Evolutionary conservation across 1,139 yeast genomes (phyloP).

Genomic region (Kluyveromyces marxianus): DNA sequence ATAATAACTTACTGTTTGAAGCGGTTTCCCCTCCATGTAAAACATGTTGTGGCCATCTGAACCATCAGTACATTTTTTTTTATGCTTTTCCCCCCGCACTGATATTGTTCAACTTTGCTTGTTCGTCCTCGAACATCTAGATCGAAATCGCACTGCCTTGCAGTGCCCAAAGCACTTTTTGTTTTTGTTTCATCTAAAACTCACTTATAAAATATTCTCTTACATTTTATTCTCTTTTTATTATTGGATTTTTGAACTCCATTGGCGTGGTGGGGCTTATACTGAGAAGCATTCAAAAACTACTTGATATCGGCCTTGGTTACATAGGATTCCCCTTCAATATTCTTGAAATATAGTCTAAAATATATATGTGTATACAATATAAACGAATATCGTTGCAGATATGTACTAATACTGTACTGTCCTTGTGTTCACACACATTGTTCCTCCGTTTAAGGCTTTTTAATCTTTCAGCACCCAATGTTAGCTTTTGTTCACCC

Average conservation of each 20-base stretch:
- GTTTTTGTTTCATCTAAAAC: no score
- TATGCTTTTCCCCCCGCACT: no score
- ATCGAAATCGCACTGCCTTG: no score
- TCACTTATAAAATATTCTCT: no score
- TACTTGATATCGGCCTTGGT: neutral
- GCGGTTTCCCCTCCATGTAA: neutral
- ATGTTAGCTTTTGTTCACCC: neutral
- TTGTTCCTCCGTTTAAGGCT: neutral
- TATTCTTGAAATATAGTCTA: constrained; percentile 3
- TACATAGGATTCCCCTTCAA: constrained; percentile 2
- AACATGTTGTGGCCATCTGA: neutral
- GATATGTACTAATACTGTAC: neutral
- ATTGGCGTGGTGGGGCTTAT: no score
- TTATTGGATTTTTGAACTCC: no score
- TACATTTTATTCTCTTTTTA: no score
- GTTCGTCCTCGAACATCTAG: no score
- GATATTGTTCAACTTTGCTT: no score
- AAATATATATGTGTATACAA: neutral
- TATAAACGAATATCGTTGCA: neutral
- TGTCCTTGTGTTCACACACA: neutral
- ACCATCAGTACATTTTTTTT: neutral
- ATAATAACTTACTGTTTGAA: constrained; percentile 3
- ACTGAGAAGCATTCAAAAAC: no score
- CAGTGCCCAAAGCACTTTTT: no score
- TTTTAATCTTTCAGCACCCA: neutral